These are phyloP conservation scores for Clarireedia sp. DNA, from an alignment of 2,329 filamentous ascomycete species.

Conservation along the genomic window DNA sequence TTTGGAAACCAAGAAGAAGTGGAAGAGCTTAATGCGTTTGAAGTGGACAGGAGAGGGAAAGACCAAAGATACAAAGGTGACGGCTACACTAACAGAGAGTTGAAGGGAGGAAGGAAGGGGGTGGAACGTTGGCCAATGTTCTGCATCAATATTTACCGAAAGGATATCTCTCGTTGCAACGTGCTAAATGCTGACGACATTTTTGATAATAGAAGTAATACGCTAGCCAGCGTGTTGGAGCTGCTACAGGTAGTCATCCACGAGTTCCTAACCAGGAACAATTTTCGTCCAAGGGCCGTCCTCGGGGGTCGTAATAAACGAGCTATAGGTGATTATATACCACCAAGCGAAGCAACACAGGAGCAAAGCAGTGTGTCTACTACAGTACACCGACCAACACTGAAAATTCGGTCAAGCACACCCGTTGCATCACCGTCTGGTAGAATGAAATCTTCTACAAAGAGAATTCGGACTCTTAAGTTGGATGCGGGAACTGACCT, in stretches of 20 bases:
- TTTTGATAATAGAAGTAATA: conserved; percentile 39
- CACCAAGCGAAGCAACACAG: background rate
- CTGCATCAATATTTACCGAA: conserved; percentile 57
- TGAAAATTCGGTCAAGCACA: background rate
- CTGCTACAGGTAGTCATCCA: conserved; percentile 61
- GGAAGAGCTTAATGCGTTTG: conserved; percentile 29
- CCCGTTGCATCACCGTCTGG: background rate
- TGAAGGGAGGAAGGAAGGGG: conserved; percentile 49
- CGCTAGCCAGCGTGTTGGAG: conserved; percentile 44
- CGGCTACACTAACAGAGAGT: conserved; percentile 42
- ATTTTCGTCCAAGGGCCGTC: conserved; percentile 39
- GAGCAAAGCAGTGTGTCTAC: background rate
- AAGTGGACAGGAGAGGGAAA: conserved; percentile 30
- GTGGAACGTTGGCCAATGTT: conserved; percentile 88
- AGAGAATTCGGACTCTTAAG: conserved; percentile 4
- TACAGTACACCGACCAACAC: background rate
- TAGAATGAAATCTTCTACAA: background rate
- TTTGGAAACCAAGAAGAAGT: conserved; percentile 59
- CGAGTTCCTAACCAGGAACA: conserved; percentile 67
- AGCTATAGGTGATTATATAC: background rate
- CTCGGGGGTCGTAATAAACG: background rate
- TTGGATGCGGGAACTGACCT: conserved; percentile 21
- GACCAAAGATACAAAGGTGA: conserved; percentile 39
- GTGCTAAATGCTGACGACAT: conserved; percentile 31
- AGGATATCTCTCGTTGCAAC: background rate